Evolutionary conservation across 2,329 filamentous ascomycete species (phyloP).

Genomic region (Monascus ruber): DNA sequence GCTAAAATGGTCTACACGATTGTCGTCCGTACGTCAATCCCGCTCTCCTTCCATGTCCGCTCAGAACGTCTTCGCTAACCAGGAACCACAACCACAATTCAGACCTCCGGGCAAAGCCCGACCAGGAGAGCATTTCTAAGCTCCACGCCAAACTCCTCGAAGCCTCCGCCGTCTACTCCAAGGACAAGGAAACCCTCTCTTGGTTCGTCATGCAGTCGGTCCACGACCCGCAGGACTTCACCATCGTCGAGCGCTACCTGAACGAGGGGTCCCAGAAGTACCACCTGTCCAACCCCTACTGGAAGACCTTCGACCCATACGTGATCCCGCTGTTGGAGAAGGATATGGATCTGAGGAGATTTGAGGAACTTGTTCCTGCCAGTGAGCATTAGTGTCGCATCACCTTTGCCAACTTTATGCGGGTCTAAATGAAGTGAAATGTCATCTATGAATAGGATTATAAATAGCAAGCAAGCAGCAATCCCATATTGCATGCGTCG

Average conservation of each 20-base stretch:
- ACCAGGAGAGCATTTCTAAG: constrained; percentile 52
- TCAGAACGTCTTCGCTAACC: neutral
- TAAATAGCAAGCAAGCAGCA: too few relatives aligned
- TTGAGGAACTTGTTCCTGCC: constrained; percentile 42
- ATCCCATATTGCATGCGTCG: too few relatives aligned
- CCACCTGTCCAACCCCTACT: constrained; percentile 59
- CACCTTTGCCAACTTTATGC: too few relatives aligned
- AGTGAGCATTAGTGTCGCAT: too few relatives aligned
- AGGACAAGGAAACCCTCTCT: constrained; percentile 58
- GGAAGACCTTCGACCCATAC: constrained; percentile 66
- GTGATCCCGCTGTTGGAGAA: constrained; percentile 56
- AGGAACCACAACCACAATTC: neutral
- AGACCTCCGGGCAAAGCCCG: constrained; percentile 55
- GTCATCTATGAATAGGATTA: too few relatives aligned
- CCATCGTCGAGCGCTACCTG: constrained; percentile 63
- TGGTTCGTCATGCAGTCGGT: constrained; percentile 73
- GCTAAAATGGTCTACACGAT: too few relatives aligned
- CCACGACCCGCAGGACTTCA: constrained; percentile 57
- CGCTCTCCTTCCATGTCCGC: too few relatives aligned
- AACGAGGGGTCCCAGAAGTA: constrained; percentile 51
- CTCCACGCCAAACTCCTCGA: constrained; percentile 63
- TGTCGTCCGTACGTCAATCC: too few relatives aligned
- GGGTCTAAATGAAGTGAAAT: too few relatives aligned
- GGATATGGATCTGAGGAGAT: constrained; percentile 57
- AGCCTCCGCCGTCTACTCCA: constrained; percentile 59